Evolutionary conservation across 371 early-diverging fungal species (phyloP), one percentile per base, ranked within the genome.

Genomic region (Mucor ambiguus): DNA sequence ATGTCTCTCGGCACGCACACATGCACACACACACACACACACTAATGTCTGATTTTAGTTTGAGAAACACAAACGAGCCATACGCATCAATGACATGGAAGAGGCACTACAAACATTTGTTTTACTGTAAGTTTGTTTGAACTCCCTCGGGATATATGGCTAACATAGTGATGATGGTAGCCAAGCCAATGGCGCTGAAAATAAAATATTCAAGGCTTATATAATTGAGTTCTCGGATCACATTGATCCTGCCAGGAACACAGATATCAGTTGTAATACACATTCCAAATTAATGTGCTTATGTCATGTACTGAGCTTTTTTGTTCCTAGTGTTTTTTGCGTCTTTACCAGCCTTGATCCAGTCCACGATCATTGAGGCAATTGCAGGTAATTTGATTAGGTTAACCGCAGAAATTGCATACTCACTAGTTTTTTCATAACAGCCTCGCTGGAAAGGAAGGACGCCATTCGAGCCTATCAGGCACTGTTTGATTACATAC

Each of bases 211-310:
- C 41, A 68, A 73, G 62, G 60, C 66, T 29, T 78, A 78, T 58
- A 56, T 78, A 22, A 61, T 75, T 18, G 63, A 71, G 12, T 56
- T 78, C 56, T 76, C 79, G 24, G 69, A 75, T 44, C 71, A 75
- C 56, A 75, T 78, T 55, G 74, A 75, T 65, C 76, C 79, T 24
- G 60, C 71, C n/a, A 73, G 65, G 59, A 76, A 75, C 57, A 73
- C 79, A 11, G 64, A 75, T 52, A 70, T 75, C 58, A 71, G 69
- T 60, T 48, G 79, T 75, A 69, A 60, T 67, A 60, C 29, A 22
- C 14, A 61, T 38, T 11, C 46, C 18, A 24, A 35, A 48, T 28
- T 16, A 26, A 41, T 55, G 20, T 49, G 41, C n/a, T 54, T 46
- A 46, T 46, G 46, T 46, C 46, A 46, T 46, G 46, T 32, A 55